Evolutionary conservation across 1,284 basidiomycete genomes (phyloP).

Genomic region (Ganoderma meredithae): DNA sequence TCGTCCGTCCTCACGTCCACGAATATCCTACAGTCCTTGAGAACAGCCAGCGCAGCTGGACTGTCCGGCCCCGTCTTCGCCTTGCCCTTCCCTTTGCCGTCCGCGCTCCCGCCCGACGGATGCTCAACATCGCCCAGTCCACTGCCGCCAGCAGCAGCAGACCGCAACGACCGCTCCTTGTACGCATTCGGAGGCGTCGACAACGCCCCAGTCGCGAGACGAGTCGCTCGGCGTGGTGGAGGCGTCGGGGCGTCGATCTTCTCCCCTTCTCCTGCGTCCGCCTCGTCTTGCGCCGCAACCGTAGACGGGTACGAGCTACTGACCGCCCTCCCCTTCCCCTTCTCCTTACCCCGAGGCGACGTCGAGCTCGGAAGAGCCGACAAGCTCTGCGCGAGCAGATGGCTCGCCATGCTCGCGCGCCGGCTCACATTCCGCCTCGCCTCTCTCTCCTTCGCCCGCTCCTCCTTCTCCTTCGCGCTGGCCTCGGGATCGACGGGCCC

Average conservation of each 20-base stretch:
- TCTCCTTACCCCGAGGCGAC: slow-evolving; percentile 48
- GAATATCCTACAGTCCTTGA: slow-evolving; percentile 85
- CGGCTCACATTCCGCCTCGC: slow-evolving; percentile 51
- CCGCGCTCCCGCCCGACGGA: slow-evolving; percentile 12
- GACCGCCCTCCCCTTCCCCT: slow-evolving; percentile 28
- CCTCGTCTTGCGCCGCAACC: not conserved
- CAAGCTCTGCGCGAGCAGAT: slow-evolving; percentile 63
- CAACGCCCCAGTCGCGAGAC: slow-evolving; percentile 29
- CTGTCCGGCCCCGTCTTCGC: slow-evolving; percentile 48
- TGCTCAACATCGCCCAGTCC: slow-evolving; percentile 3
- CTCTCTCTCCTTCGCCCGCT: slow-evolving; percentile 31
- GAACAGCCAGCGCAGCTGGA: slow-evolving; percentile 47
- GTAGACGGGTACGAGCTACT: slow-evolving; percentile 19
- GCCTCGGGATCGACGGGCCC: not conserved
- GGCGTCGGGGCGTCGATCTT: slow-evolving; percentile 19
- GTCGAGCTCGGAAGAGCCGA: slow-evolving; percentile 52
- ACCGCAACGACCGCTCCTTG: slow-evolving; percentile 16
- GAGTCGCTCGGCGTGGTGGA: slow-evolving; percentile 21
- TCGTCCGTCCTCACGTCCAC: slow-evolving; percentile 90
- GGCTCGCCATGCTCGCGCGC: slow-evolving; percentile 64
- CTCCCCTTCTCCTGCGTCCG: not conserved
- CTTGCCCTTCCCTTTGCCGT: slow-evolving; percentile 38
- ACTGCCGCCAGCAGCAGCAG: slow-evolving; percentile 7
- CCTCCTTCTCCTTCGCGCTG: slow-evolving; percentile 36
- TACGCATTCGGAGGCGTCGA: slow-evolving; percentile 27